phyloP scores from a whole-genome alignment of 192 early-diverging fungal genomes.

The Coemansia reversa region DNA sequence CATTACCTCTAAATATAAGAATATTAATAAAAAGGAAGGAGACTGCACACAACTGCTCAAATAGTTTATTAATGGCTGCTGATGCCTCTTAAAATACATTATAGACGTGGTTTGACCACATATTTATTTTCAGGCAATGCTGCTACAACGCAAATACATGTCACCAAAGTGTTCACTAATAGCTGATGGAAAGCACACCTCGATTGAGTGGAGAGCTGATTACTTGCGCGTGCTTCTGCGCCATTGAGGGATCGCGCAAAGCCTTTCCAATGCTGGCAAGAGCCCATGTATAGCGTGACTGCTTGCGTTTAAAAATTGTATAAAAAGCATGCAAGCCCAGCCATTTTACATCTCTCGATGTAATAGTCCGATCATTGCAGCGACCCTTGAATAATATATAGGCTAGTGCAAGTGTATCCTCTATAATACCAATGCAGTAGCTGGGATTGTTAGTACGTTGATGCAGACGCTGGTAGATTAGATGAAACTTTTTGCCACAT shows the following conservation, averaged over 20 bases:
- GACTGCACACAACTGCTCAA: too few relatives aligned
- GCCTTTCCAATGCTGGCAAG: conserved; percentile 17
- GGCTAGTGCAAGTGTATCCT: conserved; percentile 18
- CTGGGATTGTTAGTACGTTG: conserved; percentile 16
- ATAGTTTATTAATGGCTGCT: too few relatives aligned
- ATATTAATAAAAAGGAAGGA: too few relatives aligned
- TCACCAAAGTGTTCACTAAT: conserved; percentile 5
- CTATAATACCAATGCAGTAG: conserved; percentile 16
- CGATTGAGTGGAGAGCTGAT: conserved; percentile 28
- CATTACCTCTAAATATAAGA: too few relatives aligned
- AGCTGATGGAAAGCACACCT: conserved; percentile 24
- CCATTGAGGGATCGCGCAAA: conserved; percentile 18
- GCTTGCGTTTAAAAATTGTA: conserved; percentile 45
- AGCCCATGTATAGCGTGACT: conserved; percentile 39
- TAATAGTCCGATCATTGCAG: conserved; percentile 19
- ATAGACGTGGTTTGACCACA: too few relatives aligned
- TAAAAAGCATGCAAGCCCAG: conserved; percentile 55
- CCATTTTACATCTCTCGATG: conserved; percentile 41
- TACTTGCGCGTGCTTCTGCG: conserved; percentile 5
- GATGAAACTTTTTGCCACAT: conserved; percentile 69
- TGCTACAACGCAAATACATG: too few relatives aligned
- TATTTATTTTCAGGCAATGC: too few relatives aligned
- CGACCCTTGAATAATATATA: conserved; percentile 28
- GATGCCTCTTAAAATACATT: too few relatives aligned
- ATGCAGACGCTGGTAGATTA: conserved; percentile 21